phyloP scores from a whole-genome alignment of 257 asterid genomes.

The Primulina huaijiensis region DNA sequence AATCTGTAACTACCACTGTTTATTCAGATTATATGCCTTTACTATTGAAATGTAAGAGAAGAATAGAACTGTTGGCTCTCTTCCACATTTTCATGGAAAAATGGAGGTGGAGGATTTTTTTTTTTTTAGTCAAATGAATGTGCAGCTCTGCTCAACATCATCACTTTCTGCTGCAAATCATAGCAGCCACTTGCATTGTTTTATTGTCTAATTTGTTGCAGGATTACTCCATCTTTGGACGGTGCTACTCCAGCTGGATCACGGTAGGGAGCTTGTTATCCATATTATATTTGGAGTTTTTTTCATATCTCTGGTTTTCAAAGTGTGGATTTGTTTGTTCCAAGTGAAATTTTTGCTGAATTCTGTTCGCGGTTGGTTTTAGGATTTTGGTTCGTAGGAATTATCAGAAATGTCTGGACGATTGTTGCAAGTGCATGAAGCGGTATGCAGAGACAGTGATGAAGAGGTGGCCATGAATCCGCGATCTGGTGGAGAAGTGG shows the following conservation, averaged over 20 bases:
- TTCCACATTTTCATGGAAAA: neutral
- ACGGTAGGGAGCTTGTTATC: neutral
- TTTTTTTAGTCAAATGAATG: neutral
- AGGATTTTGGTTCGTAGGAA: slow-evolving; percentile 17
- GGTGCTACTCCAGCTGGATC: neutral
- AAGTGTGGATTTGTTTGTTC: neutral
- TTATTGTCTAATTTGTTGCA: neutral
- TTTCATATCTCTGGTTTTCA: neutral
- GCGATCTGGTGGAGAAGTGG: slow-evolving; percentile 52
- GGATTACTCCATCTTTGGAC: slow-evolving; percentile 2
- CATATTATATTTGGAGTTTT: slow-evolving; percentile 1
- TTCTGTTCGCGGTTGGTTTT: slow-evolving; percentile 11
- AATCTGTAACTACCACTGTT: neutral
- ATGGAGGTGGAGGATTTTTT: neutral
- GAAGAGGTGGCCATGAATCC: slow-evolving; percentile 42
- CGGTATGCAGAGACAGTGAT: slow-evolving; percentile 41
- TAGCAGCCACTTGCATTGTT: neutral
- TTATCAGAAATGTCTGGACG: slow-evolving; percentile 37
- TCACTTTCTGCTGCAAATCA: neutral
- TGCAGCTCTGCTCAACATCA: neutral
- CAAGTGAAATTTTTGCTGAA: neutral
- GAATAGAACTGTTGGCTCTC: neutral
- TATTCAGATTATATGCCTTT: neutral
- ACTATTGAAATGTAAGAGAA: slow-evolving; percentile 2
- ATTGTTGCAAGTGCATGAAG: slow-evolving; percentile 34